Percentiles rank a stretch among this genome's conserved stretches.
Conservation (phyloP, 352 stramenopile genomes). For the Globisporangium takayamanum region DNA sequence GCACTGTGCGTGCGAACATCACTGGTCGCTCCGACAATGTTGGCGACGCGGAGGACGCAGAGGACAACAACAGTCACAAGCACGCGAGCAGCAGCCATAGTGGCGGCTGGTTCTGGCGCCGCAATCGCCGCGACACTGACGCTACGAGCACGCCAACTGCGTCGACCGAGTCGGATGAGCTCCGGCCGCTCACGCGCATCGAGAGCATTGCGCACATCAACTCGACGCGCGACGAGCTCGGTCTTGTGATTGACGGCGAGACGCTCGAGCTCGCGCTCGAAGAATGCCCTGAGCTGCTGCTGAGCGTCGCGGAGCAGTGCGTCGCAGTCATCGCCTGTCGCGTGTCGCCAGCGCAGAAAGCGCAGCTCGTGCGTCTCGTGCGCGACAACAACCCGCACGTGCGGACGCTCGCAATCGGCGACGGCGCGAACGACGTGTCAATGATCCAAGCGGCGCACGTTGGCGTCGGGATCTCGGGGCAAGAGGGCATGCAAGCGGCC, state of each 20-base stretch:
- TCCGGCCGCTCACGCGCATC: slow-evolving; percentile 47
- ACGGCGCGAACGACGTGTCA: slow-evolving; percentile 94
- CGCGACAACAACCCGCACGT: slow-evolving; percentile 81
- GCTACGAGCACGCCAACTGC: background rate
- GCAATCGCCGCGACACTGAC: background rate
- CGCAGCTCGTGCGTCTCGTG: slow-evolving; percentile 89
- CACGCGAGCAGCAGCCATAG: background rate
- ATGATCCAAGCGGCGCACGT: slow-evolving; percentile 95
- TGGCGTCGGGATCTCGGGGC: slow-evolving; percentile 89
- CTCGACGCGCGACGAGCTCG: slow-evolving; percentile 36
- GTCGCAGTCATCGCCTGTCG: slow-evolving; percentile 90
- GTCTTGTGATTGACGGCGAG: slow-evolving; percentile 77
- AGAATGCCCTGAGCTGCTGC: slow-evolving; percentile 60
- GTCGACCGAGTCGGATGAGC: slow-evolving; percentile 12
- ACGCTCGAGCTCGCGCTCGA: slow-evolving; percentile 73
- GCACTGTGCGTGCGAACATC: slow-evolving; percentile 11
- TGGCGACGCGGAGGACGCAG: background rate
- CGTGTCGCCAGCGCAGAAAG: slow-evolving; percentile 92
- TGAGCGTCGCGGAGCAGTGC: slow-evolving; percentile 80
- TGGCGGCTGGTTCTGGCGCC: background rate
- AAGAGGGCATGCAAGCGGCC: slow-evolving; percentile 93
- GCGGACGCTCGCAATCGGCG: slow-evolving; percentile 88
- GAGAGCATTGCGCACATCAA: slow-evolving; percentile 53
- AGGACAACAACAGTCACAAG: slow-evolving; percentile 8
- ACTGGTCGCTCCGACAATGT: background rate